phyloP scores from a whole-genome alignment of 1,284 basidiomycete genomes.

The Fomitopsis palustris region DNA sequence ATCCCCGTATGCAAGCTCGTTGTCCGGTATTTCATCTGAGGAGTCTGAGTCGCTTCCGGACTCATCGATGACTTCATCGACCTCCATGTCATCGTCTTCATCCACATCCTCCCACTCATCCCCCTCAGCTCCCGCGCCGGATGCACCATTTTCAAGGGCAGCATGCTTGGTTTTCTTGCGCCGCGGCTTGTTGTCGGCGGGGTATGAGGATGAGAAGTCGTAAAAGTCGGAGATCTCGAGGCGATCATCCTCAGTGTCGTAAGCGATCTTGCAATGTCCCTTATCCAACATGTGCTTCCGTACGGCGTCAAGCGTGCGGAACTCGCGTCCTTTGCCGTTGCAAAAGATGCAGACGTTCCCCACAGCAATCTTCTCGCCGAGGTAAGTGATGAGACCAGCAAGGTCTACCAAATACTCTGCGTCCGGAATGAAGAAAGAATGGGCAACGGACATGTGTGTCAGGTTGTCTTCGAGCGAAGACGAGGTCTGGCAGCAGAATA shows the following conservation, averaged over 20 bases:
- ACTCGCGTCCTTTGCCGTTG: constrained; percentile 75
- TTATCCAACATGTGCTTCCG: constrained; percentile 95
- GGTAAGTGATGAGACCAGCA: constrained; percentile 78
- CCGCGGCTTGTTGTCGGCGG: constrained; percentile 43
- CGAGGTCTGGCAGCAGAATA: constrained; percentile 77
- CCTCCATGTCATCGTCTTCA: constrained; percentile 40
- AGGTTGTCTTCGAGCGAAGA: constrained; percentile 66
- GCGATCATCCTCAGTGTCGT: constrained; percentile 77
- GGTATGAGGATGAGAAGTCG: constrained; percentile 85
- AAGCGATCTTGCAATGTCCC: constrained; percentile 94
- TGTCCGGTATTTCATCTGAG: constrained; percentile 46
- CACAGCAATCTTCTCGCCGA: constrained; percentile 92
- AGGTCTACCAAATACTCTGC: constrained; percentile 87
- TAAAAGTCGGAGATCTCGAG: constrained; percentile 93
- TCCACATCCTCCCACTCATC: constrained; percentile 63
- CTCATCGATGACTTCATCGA: constrained; percentile 52
- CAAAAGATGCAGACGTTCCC: constrained; percentile 95
- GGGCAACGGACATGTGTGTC: constrained; percentile 81
- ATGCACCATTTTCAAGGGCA: not conserved
- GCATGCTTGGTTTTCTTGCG: constrained; percentile 30
- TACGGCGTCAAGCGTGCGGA: constrained; percentile 79
- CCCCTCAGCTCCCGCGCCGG: constrained; percentile 27
- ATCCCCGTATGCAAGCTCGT: constrained; percentile 68
- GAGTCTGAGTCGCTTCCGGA: constrained; percentile 30
- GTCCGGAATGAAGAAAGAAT: constrained; percentile 98